phyloP scores from a whole-genome alignment of 2,329 filamentous ascomycete genomes.

The Chrysosporium keratinophilum region DNA sequence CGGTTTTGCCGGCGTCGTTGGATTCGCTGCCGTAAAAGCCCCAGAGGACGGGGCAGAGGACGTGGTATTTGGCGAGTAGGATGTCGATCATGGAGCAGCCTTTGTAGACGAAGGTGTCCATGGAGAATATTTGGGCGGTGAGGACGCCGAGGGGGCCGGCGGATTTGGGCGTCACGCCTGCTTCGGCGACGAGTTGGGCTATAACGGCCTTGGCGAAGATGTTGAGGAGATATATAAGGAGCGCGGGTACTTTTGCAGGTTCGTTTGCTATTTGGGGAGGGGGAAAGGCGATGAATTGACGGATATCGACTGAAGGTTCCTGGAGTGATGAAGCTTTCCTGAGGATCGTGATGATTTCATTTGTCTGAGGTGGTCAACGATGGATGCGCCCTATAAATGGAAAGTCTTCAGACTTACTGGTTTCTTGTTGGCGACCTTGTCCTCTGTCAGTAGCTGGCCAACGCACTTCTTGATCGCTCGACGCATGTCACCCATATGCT shows the following conservation, averaged over 20 bases:
- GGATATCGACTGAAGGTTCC: slow-evolving; percentile 48
- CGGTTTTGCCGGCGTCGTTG: slow-evolving; percentile 54
- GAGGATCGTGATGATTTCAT: slow-evolving; percentile 44
- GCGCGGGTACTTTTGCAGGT: slow-evolving; percentile 46
- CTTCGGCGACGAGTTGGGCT: slow-evolving; percentile 58
- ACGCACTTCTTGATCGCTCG: slow-evolving; percentile 60
- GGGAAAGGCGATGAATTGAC: slow-evolving; percentile 43
- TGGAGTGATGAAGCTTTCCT: slow-evolving; percentile 44
- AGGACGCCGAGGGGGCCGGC: slow-evolving; percentile 74
- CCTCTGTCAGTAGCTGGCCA: slow-evolving; percentile 58
- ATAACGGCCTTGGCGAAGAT: slow-evolving; percentile 65
- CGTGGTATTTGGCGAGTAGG: slow-evolving; percentile 73
- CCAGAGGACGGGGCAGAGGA: slow-evolving; percentile 74
- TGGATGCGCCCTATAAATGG: slow-evolving; percentile 3
- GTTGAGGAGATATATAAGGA: slow-evolving; percentile 66
- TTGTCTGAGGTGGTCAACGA: slow-evolving; percentile 26
- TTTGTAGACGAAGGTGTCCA: slow-evolving; percentile 55
- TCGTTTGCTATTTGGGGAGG: slow-evolving; percentile 29
- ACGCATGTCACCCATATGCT: slow-evolving; percentile 59
- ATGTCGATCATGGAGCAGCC: slow-evolving; percentile 66
- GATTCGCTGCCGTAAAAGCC: slow-evolving; percentile 68
- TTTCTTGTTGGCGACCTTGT: slow-evolving; percentile 50
- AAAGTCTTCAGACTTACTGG: slow-evolving; percentile 37
- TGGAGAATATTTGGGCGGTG: slow-evolving; percentile 62
- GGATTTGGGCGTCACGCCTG: slow-evolving; percentile 50